Percentiles rank a stretch among this genome's conserved stretches.
phyloP scores from a whole-genome alignment of 495 filamentous ascomycete genomes.

The Cairneyella variabilis region DNA sequence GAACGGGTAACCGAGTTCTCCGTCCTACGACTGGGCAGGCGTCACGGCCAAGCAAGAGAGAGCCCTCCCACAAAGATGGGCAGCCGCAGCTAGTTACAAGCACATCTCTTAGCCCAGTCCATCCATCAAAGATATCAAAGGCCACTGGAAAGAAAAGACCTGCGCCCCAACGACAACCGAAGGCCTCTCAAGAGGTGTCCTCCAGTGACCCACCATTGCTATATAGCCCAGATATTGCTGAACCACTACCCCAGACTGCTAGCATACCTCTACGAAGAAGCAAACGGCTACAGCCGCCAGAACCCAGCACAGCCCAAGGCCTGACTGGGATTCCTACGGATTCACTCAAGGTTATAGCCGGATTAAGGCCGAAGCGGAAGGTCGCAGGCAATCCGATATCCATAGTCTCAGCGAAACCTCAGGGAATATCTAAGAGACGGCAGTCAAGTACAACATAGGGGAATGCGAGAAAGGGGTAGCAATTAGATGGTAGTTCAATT shows the following conservation, averaged over 20 bases:
- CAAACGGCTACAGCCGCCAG: constrained; percentile 9
- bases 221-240: neutral
- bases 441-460: neutral
- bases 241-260: constrained; percentile 32
- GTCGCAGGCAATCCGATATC: neutral
- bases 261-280: constrained; percentile 8
- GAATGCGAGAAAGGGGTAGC: neutral
- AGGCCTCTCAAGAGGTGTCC: constrained; percentile 3
- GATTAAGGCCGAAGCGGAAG: neutral
- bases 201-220: constrained; percentile 4
- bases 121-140: constrained; percentile 13
- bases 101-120: constrained; percentile 14
- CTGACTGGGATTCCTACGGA: too few species aligned
- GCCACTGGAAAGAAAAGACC: constrained; percentile 12
- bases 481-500: neutral
- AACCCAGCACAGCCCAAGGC: neutral
- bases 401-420: neutral
- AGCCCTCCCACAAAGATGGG: constrained; percentile 8
- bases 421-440: neutral
- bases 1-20: constrained; percentile 12
- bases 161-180: constrained; percentile 1
- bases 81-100: neutral
- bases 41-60: constrained; percentile 11
- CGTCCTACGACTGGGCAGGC: constrained; percentile 13
- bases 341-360: neutral